phyloP scores from a whole-genome alignment of 768 basidiomycete species.

The Boletus vermiculosoides region DNA sequence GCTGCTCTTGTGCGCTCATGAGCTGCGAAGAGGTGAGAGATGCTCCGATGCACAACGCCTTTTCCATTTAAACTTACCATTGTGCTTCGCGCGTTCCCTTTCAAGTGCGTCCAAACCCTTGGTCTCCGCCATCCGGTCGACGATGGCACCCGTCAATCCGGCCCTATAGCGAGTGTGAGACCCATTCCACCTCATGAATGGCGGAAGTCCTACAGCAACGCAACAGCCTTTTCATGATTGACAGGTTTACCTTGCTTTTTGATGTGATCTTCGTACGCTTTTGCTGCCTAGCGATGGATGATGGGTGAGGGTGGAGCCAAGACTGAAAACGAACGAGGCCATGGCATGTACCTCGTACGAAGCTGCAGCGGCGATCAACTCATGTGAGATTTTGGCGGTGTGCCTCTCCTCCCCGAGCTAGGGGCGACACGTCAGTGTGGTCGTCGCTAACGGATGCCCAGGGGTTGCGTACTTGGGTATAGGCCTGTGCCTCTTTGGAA shows the following conservation, averaged over 20 bases:
- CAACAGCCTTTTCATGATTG: conserved; percentile 23
- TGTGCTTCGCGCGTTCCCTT: conserved; percentile 19
- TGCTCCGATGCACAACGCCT: no score
- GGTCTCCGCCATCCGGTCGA: conserved; percentile 28
- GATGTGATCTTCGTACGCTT: conserved; percentile 29
- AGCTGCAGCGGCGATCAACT: conserved; percentile 28
- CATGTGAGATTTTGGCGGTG: conserved; percentile 24
- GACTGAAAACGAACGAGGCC: not conserved
- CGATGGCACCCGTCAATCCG: conserved; percentile 23
- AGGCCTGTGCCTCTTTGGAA: conserved; percentile 26
- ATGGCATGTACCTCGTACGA: conserved; percentile 27
- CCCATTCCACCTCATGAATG: not conserved
- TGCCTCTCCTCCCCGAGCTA: conserved; percentile 20
- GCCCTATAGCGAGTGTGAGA: conserved; percentile 18
- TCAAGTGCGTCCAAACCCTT: conserved; percentile 24
- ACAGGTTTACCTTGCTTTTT: conserved; percentile 18
- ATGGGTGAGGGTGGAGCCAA: not conserved
- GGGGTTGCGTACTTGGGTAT: conserved; percentile 10
- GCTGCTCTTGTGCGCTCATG: conserved; percentile 3
- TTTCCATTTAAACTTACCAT: conserved; percentile 15
- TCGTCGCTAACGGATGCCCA: not conserved
- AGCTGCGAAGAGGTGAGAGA: conserved; percentile 16
- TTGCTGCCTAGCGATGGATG: conserved; percentile 25
- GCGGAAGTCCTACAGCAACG: conserved; percentile 22
- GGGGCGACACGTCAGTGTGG: not conserved